Evolutionary conservation across 257 asterid genomes (phyloP).

Genomic region (Anisodus acutangulus): DNA sequence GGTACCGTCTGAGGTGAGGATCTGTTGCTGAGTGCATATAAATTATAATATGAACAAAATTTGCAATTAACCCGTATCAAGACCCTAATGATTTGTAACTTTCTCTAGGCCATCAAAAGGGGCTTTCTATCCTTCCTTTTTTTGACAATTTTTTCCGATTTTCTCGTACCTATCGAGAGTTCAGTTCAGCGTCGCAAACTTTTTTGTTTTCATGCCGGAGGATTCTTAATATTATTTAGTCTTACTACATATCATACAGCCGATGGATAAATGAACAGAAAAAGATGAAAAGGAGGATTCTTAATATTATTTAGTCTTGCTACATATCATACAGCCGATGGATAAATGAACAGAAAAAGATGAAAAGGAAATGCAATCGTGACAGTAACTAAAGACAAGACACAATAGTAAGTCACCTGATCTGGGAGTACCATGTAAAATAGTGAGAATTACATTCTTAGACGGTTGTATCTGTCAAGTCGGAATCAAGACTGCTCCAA

Average conservation of each 20-base stretch:
- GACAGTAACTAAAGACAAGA: not conserved
- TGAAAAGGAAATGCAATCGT: not conserved
- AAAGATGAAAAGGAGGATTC: not conserved
- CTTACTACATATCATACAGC: too few species aligned
- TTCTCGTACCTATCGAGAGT: too few species aligned
- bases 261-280: not conserved
- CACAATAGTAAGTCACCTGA: not conserved
- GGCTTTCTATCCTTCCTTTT: not conserved
- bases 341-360: not conserved
- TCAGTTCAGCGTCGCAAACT: slow-evolving; percentile 14
- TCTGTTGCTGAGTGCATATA: not conserved
- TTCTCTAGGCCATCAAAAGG: not conserved
- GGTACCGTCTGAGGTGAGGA: not conserved
- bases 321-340: not conserved
- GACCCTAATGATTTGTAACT: not conserved
- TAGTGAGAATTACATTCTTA: slow-evolving; percentile 23
- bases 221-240: too few species aligned
- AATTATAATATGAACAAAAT: not conserved
- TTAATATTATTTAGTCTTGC: too few species aligned
- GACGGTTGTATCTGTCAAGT: not conserved
- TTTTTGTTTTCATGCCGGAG: too few species aligned
- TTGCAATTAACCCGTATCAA: not conserved
- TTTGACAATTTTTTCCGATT: too few species aligned
- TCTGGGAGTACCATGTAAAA: not conserved
- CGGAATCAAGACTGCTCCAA: slow-evolving; percentile 9